Evolutionary conservation across 768 basidiomycete species (phyloP).

Genomic region (Rubroboletus satanas): DNA sequence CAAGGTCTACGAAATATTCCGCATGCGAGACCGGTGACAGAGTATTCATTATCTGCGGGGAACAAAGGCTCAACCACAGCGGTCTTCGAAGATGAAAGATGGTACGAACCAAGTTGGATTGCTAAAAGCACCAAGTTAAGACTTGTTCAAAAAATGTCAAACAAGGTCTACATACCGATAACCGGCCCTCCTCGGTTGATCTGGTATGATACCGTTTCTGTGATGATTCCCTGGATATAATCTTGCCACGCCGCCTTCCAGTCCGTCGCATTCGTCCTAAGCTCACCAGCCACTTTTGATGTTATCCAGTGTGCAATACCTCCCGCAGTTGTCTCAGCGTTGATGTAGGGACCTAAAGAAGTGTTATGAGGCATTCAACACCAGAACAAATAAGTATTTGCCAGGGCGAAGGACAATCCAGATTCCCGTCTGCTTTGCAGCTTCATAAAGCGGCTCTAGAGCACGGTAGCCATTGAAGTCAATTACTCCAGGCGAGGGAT

Average conservation of each 20-base stretch:
- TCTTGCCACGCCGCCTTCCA: constrained; percentile 68
- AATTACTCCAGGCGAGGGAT: constrained; percentile 68
- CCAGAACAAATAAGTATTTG: constrained; percentile 20
- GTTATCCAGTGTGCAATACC: constrained; percentile 72
- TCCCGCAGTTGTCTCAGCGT: constrained; percentile 78
- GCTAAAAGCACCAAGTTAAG: constrained; percentile 32
- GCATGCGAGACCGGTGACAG: constrained; percentile 36
- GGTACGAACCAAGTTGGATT: constrained; percentile 49
- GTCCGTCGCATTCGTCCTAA: constrained; percentile 69
- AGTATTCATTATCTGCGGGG: constrained; percentile 68
- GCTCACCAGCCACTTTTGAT: constrained; percentile 54
- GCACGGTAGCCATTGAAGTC: constrained; percentile 72
- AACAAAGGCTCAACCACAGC: neutral
- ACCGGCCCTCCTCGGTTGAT: constrained; percentile 72
- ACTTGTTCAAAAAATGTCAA: neutral
- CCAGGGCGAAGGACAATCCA: constrained; percentile 82
- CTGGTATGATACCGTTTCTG: constrained; percentile 59
- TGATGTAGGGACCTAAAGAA: constrained; percentile 48
- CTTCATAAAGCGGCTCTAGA: constrained; percentile 66
- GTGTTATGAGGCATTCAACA: neutral
- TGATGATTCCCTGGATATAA: constrained; percentile 66
- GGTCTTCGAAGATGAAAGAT: neutral
- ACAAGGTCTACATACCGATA: constrained; percentile 45
- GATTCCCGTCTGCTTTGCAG: constrained; percentile 67
- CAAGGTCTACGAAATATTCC: constrained; percentile 63